Conservation (phyloP, 2,329 filamentous ascomycete species). For the Claviceps digitariae region DNA sequence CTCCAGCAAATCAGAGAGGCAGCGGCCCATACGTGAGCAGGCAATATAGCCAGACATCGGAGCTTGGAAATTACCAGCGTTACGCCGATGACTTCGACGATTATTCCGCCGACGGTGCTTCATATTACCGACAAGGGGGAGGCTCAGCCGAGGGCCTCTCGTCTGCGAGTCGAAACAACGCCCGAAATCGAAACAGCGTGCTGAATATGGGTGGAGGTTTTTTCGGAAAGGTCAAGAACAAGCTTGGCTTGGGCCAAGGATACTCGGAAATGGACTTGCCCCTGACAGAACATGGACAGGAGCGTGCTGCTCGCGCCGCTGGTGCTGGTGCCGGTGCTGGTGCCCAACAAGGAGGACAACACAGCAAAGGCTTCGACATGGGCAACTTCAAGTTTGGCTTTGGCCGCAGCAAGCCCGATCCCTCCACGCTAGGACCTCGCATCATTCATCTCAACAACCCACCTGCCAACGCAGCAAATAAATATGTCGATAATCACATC, state of each 20-base stretch:
- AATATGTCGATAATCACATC: conserved; percentile 92
- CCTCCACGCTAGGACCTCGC: conserved; percentile 78
- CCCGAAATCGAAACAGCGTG: conserved; percentile 77
- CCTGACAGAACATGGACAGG: conserved; percentile 59
- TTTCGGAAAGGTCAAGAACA: conserved; percentile 76
- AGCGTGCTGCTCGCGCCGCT: conserved; percentile 23
- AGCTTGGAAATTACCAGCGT: conserved; percentile 73
- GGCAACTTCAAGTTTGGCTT: conserved; percentile 88
- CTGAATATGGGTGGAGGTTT: conserved; percentile 76
- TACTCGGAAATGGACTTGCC: conserved; percentile 99
- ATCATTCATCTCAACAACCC: conserved; percentile 95
- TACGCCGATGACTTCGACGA: conserved; percentile 86
- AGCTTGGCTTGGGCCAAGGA: conserved; percentile 71
- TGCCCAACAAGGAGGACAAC: conserved; percentile 26
- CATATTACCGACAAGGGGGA: conserved; percentile 69
- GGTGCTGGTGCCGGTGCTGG: conserved; percentile 23
- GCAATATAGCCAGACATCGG: conserved; percentile 63
- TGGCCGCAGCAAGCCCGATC: conserved; percentile 70
- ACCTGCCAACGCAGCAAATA: conserved; percentile 76
- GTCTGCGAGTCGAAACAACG: conserved; percentile 29
- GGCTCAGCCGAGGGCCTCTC: conserved; percentile 45
- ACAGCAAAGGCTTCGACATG: conserved; percentile 48
- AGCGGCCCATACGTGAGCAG: conserved; percentile 33
- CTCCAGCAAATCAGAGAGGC: conserved; percentile 8
- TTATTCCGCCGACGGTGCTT: conserved; percentile 61